A percentile compares a stretch with the other conserved stretches of the same genome.
phyloP scores from a whole-genome alignment of 768 basidiomycete species.

The Collybiopsis confluens region DNA sequence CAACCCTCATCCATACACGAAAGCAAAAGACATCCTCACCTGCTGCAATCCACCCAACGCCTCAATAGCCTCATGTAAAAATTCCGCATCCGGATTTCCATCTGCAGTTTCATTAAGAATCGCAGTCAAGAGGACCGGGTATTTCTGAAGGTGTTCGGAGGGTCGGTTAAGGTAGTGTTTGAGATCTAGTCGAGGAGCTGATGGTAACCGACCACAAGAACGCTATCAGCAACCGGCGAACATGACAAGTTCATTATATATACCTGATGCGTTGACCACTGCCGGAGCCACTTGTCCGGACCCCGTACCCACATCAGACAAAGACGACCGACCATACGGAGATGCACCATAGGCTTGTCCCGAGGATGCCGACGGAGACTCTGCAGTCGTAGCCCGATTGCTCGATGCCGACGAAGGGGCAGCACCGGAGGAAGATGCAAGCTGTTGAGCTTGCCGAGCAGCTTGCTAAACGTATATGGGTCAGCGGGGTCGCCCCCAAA shows the following conservation, averaged over 20 bases:
- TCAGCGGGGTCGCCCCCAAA: too few relatives aligned
- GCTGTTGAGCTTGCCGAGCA: neutral
- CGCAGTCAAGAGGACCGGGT: conserved; percentile 81
- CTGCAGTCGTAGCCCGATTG: neutral
- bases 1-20: too few relatives aligned
- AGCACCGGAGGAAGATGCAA: neutral
- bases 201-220: too few relatives aligned
- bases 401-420: too few relatives aligned
- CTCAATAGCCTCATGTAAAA: conserved; percentile 73
- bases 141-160: conserved; percentile 77
- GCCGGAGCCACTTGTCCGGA: too few relatives aligned
- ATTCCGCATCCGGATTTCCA: conserved; percentile 81
- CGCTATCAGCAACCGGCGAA: neutral
- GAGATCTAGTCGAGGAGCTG: conserved; percentile 48
- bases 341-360: too few relatives aligned
- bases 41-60: conserved; percentile 33
- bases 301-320: too few relatives aligned
- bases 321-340: too few relatives aligned
- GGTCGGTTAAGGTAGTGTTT: conserved; percentile 78
- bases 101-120: conserved; percentile 41
- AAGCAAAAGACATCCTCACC: too few relatives aligned
- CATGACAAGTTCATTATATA: too few relatives aligned
- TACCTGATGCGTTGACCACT: too few relatives aligned
- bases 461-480: too few relatives aligned
- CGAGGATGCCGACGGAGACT: neutral